Conservation (phyloP, 208 protist genomes). For the Acanthamoeba triangularis region DNA sequence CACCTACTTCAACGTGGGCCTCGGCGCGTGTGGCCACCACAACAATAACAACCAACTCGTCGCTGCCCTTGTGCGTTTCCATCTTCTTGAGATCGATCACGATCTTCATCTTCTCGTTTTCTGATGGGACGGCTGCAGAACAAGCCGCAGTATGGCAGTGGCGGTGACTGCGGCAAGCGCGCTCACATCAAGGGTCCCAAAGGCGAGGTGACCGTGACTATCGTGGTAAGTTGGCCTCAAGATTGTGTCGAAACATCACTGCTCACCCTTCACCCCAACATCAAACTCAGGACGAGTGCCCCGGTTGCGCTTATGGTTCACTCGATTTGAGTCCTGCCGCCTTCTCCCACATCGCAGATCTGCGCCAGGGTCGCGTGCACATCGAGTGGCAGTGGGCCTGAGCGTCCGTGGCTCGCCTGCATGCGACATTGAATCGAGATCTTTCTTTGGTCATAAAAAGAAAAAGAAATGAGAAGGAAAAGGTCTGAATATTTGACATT, state of each 20-base stretch:
- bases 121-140: neutral
- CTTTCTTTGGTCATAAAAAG: no score
- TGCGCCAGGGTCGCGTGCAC: constrained; percentile 45
- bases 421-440: no score
- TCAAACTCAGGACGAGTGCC: constrained; percentile 59
- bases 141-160: constrained; percentile 24
- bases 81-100: neutral
- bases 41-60: constrained; percentile 44
- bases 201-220: constrained; percentile 61
- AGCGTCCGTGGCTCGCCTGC: no score
- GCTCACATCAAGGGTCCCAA: constrained; percentile 43
- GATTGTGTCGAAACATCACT: neutral
- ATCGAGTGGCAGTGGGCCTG: constrained; percentile 69
- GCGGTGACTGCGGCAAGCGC: constrained; percentile 55
- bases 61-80: neutral
- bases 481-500: no score
- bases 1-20: constrained; percentile 52
- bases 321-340: constrained; percentile 73
- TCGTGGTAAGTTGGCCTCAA: constrained; percentile 30
- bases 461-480: no score
- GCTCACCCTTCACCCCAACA: no score
- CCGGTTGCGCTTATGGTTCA: constrained; percentile 17
- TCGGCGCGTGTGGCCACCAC: neutral
- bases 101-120: neutral
- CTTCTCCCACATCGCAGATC: constrained; percentile 59